These are phyloP conservation scores for Hammondia hammondi DNA, from an alignment of 169 alveolate species.

Conservation along the genomic window DNA sequence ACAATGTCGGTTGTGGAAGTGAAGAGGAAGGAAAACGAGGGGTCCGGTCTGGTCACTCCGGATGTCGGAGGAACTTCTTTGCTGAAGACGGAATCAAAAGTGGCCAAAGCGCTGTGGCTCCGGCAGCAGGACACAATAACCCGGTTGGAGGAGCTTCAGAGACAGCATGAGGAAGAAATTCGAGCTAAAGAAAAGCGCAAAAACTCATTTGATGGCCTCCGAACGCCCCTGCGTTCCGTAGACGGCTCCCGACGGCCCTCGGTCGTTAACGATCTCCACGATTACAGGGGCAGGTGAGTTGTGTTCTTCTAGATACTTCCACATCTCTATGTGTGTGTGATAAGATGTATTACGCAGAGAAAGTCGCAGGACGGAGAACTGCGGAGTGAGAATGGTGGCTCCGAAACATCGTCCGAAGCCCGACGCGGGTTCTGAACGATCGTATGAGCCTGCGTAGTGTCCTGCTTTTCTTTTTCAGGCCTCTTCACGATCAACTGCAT, in stretches of 20 bases:
- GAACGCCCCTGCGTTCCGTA: not conserved
- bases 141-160: slow-evolving; percentile 11
- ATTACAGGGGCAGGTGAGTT: slow-evolving; percentile 1
- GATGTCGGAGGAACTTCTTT: not conserved
- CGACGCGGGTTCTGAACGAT: no score
- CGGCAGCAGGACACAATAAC: not conserved
- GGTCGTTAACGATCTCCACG: not conserved
- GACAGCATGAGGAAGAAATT: not conserved
- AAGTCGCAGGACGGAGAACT: no score
- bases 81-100: not conserved
- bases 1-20: not conserved
- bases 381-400: no score
- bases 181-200: not conserved
- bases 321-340: no score
- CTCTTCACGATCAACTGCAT: slow-evolving; percentile 82
- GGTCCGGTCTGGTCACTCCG: not conserved
- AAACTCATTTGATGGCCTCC: not conserved
- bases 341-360: no score
- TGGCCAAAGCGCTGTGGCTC: not conserved
- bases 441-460: not conserved
- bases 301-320: not conserved
- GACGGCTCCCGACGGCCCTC: not conserved
- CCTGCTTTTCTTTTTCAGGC: slow-evolving; percentile 69
- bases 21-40: not conserved
- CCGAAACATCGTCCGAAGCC: no score